Conservation (phyloP, 441 rosid genomes). For the Melastoma candidum region DNA sequence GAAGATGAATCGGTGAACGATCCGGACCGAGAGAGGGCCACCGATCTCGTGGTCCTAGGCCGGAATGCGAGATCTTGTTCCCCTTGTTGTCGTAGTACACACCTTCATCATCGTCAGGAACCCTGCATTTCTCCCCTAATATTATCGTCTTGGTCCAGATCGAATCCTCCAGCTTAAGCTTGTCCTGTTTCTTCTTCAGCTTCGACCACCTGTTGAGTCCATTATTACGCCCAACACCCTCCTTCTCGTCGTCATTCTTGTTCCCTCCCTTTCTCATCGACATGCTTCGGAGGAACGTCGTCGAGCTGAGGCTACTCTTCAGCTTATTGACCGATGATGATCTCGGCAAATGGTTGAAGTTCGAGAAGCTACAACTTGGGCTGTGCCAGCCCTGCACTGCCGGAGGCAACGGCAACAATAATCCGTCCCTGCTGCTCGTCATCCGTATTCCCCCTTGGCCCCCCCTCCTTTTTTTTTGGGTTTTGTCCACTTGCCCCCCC, state of each 20-base stretch:
- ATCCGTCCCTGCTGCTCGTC: neutral
- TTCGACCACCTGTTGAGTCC: too few species aligned
- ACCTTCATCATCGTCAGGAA: slow-evolving; percentile 30
- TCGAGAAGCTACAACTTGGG: slow-evolving; percentile 18
- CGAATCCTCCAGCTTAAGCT: slow-evolving; percentile 33
- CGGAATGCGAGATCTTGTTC: slow-evolving; percentile 31
- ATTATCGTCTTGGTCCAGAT: slow-evolving; percentile 51
- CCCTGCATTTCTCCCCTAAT: slow-evolving; percentile 59
- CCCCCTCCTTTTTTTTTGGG: too few species aligned
- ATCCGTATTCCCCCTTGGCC: neutral
- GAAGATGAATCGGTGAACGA: slow-evolving; percentile 20
- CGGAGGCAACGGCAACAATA: slow-evolving; percentile 32
- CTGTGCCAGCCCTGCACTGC: slow-evolving; percentile 18
- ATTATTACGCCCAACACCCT: neutral
- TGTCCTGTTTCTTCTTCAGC: slow-evolving; percentile 11
- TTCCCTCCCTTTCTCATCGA: slow-evolving; percentile 20
- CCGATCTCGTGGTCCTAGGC: slow-evolving; percentile 24
- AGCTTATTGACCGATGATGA: slow-evolving; percentile 21
- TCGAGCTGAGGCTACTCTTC: slow-evolving; percentile 18
- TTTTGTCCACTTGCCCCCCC: too few species aligned
- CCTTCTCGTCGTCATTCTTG: slow-evolving; percentile 11
- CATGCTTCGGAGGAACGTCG: slow-evolving; percentile 30
- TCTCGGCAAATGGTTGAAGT: slow-evolving; percentile 11
- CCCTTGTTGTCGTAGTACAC: slow-evolving; percentile 24
- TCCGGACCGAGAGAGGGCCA: slow-evolving; percentile 26